phyloP scores from a whole-genome alignment of 2,329 filamentous ascomycete genomes.

The Penicillium sp. region DNA sequence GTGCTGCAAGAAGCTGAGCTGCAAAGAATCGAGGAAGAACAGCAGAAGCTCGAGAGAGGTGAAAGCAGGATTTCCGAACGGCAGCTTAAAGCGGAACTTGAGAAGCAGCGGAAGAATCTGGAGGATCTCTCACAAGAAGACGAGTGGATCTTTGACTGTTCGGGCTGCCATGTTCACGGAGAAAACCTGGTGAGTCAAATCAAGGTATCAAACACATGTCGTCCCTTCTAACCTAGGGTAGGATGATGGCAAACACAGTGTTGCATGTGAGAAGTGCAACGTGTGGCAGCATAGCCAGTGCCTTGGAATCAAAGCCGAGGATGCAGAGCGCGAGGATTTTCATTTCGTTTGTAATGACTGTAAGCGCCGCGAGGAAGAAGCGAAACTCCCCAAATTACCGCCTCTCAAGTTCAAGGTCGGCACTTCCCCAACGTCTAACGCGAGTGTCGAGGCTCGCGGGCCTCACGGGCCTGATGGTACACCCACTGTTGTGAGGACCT shows the following conservation, averaged over 20 bases:
- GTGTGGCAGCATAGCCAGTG: slow-evolving; percentile 98
- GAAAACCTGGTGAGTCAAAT: slow-evolving; percentile 67
- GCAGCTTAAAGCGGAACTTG: slow-evolving; percentile 80
- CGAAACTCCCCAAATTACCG: slow-evolving; percentile 65
- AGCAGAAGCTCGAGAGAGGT: slow-evolving; percentile 62
- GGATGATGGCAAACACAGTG: slow-evolving; percentile 92
- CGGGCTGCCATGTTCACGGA: slow-evolving; percentile 83
- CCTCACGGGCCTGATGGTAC: slow-evolving; percentile 30
- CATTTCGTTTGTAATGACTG: slow-evolving; percentile 84
- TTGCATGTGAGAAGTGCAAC: slow-evolving; percentile 91
- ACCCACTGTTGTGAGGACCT: slow-evolving; percentile 21
- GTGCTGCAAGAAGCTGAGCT: slow-evolving; percentile 85
- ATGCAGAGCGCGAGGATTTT: slow-evolving; percentile 85
- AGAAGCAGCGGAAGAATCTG: slow-evolving; percentile 76
- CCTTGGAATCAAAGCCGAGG: slow-evolving; percentile 75
- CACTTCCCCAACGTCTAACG: slow-evolving; percentile 48
- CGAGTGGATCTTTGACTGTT: slow-evolving; percentile 93
- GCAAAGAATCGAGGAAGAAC: slow-evolving; percentile 76
- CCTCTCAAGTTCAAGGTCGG: slow-evolving; percentile 63
- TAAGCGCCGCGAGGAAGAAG: slow-evolving; percentile 68
- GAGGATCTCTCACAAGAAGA: slow-evolving; percentile 76
- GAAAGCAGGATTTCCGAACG: slow-evolving; percentile 74
- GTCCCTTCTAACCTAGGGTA: slow-evolving; percentile 36
- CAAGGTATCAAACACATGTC: neutral
- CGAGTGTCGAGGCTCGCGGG: slow-evolving; percentile 20